Base-by-base conservation (phyloP, 2,329 filamentous ascomycete genomes). In the Nannizziopsis barbatae region DNA sequence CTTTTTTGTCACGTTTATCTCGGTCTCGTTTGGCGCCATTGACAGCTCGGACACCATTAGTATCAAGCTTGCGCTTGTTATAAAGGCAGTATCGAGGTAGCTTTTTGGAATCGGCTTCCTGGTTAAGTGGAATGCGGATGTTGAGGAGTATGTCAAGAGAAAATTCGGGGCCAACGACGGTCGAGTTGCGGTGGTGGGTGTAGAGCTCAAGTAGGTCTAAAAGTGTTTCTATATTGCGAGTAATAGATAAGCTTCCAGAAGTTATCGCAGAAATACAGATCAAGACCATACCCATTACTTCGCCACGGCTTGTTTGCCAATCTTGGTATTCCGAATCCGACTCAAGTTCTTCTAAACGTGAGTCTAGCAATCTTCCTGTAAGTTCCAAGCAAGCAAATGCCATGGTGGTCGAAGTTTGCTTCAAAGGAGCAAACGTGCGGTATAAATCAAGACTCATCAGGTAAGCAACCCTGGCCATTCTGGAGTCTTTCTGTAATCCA, bases 131-230 rank as follows among this genome's bases (percentile, higher is more conserved):
- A 54, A 96, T 95, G 62, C 92, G 86, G 57, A 93, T 80, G 54
- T 83, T 79, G 60, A 96, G 86, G 62, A 95, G 90, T 47, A 76
- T 76, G 56, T 90, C 82, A 38, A 90, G 73, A 41, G 83, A 77
- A 65, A 86, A 84, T 42, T 77, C 71, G 12, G 76, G 72, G 5
- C 88, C 89, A 15, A 95, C 72, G 44, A 82, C 79, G 31, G 88
- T 95, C 45, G 75, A 73, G 55, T 79, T 77, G 47, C 80, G 79
- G 61, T 93, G 83, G 60, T 94, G 85, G 0, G 87, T 92, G 65
- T 95, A 96, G 2, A 96, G 76, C 60, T 98, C 90, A 20, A 96
- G 75, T 0, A 95, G 74, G 61, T 96, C 92, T 35, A 95, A 79
- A 58, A 95, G 77, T 0, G 86, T 90, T 73, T 96, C 90, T 69